Conservation (phyloP, 1,284 basidiomycete species). For the Amylostereum areolatum region DNA sequence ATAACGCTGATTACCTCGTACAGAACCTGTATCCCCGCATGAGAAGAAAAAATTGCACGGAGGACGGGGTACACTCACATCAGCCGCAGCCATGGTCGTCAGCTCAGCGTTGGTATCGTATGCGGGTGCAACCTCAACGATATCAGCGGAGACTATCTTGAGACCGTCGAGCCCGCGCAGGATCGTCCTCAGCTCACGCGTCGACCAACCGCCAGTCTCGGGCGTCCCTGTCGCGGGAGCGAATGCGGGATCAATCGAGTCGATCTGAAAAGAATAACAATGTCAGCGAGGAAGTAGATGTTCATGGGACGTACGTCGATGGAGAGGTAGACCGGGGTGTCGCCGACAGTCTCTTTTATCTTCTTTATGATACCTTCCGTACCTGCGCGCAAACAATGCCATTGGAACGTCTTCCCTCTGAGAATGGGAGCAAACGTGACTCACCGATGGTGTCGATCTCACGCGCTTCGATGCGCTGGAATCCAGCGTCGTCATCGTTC, state of each 20-base stretch:
- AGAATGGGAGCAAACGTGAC: constrained; percentile 8
- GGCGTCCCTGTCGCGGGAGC: constrained; percentile 74
- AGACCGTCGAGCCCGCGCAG: constrained; percentile 68
- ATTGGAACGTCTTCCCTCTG: constrained; percentile 2
- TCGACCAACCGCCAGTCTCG: constrained; percentile 73
- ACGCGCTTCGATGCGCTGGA: constrained; percentile 67
- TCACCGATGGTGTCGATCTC: constrained; percentile 70
- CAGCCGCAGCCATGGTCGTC: constrained; percentile 76
- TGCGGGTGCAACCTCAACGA: constrained; percentile 78
- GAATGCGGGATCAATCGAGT: constrained; percentile 72
- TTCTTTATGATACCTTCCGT: constrained; percentile 64
- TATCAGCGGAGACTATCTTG: constrained; percentile 70
- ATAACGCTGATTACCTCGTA: constrained; percentile 71
- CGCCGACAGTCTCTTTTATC: constrained; percentile 63
- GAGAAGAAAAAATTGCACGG: not conserved
- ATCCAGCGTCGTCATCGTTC: too few relatives aligned
- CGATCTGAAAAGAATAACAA: constrained; percentile 42
- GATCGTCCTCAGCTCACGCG: constrained; percentile 70
- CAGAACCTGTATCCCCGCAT: constrained; percentile 40
- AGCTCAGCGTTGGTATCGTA: constrained; percentile 77
- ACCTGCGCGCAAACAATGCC: constrained; percentile 29
- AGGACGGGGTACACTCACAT: constrained; percentile 38
- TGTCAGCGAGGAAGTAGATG: not conserved
- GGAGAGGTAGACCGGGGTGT: constrained; percentile 64
- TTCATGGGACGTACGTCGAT: constrained; percentile 47